These are phyloP conservation scores for Aspergillus ochraceoroseus DNA, from an alignment of 2,329 filamentous ascomycete species.

Conservation along the genomic window DNA sequence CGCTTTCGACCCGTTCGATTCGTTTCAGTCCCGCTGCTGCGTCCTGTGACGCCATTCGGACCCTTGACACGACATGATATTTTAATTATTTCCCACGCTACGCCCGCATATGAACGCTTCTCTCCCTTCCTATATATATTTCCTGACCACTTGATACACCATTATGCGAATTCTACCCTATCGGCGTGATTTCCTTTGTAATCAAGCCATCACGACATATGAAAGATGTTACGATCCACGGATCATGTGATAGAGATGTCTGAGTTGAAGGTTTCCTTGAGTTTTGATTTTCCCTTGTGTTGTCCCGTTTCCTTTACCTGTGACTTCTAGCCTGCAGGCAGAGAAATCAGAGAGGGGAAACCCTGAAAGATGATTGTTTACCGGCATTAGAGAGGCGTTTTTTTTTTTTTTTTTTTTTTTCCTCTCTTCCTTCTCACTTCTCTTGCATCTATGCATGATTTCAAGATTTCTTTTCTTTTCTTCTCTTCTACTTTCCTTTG, in stretches of 20 bases:
- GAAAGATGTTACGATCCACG: slow-evolving; percentile 42
- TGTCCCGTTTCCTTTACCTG: slow-evolving; percentile 14
- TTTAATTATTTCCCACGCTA: slow-evolving; percentile 10
- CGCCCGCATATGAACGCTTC: slow-evolving; percentile 14
- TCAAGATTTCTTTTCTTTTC: slow-evolving; percentile 12
- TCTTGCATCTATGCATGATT: slow-evolving; percentile 20
- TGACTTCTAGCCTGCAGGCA: slow-evolving; percentile 7
- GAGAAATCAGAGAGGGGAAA: slow-evolving; percentile 15
- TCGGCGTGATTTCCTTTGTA: slow-evolving; percentile 18
- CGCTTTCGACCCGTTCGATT: slow-evolving; percentile 3
- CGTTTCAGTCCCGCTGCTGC: slow-evolving; percentile 1
- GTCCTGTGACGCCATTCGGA: background rate
- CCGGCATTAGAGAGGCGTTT: slow-evolving; percentile 30
- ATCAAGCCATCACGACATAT: slow-evolving; percentile 31
- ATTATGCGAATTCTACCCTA: slow-evolving; percentile 4
- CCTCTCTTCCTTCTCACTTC: slow-evolving; percentile 10
- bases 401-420: slow-evolving; percentile 11
- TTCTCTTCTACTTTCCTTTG: slow-evolving; percentile 8
- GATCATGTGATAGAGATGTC: slow-evolving; percentile 41
- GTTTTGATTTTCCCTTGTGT: slow-evolving; percentile 17
- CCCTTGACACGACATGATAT: slow-evolving; percentile 14
- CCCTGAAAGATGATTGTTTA: slow-evolving; percentile 21
- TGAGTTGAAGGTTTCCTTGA: slow-evolving; percentile 24
- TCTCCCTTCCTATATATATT: slow-evolving; percentile 9
- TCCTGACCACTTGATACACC: slow-evolving; percentile 6